Evolutionary conservation across 805 yeast species (phyloP), one percentile per base, ranked within the genome.

Genomic region (Ogataea naganishii): DNA sequence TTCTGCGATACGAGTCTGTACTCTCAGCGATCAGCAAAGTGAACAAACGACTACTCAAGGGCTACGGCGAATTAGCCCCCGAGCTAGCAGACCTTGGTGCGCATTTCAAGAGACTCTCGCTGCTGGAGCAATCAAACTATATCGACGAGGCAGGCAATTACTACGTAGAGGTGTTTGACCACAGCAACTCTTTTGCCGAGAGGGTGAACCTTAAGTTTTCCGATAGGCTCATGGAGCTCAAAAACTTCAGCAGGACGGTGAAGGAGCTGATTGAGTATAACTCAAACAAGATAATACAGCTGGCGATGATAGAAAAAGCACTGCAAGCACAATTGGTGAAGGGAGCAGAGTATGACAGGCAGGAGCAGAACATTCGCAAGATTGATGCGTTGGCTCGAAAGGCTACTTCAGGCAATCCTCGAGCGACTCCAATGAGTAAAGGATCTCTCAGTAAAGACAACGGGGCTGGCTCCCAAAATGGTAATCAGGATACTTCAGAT

Each of bases 131-230:
- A 33, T 56, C 60, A 4, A 43, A 44, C 27, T 41, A 39, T 3
- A 66, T 84, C 36, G 97, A 92, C 48, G 74, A 75, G 38, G 72
- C 85, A 18, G 96, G 97, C 2, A 86, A 82, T 46, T n/a, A n/a
- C n/a, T n/a, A n/a, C n/a, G n/a, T n/a, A n/a, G n/a, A n/a, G n/a
- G 80, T 86, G 1, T 76, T 83, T 38, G 97, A 92, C 51, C 69
- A 77, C 23, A 73, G 69, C 22, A 62, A 63, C 30, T 46, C 60
- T 8, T 52, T 71, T 8, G 31, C 43, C 17, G 50, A 48, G 24
- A 32, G 40, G 10, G 40, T 56, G 4, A 53, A 51, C 30, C 35
- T 53, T 23, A 44, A 41, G 14, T 53, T 56, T 32, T 37, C 55
- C 18, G 62, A 58, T 37, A 52, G 45, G 23, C 31, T 57, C 17